Evolutionary conservation across 202 grass and related monocot species (phyloP), one percentile per base, ranked within the genome.

Genomic region (Sporobolus alterniflorus): DNA sequence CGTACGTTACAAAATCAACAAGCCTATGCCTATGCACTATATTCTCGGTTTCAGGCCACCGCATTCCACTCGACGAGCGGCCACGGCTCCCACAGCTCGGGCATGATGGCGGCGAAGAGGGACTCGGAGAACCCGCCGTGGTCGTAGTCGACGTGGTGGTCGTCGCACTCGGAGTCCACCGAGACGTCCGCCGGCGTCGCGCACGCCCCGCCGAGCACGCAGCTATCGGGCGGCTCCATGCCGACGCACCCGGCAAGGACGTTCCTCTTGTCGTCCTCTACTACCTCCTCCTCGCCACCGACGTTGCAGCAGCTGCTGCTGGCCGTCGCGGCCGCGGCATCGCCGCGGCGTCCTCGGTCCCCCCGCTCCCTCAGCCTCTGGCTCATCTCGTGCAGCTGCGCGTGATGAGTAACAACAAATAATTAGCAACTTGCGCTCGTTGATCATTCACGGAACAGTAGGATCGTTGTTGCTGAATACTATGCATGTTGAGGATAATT

Each of bases 31-130:
- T 65, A 73, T 10, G 66, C 59, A 51, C 69, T 32, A 41, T 25
- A n/a, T 33, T n/a, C 24, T 31, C 21, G 0, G 22, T 17, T 0
- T 87, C 80, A 87, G 60, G 84, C 89, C 24, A 90, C 84, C 46
- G 55, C 89, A 83, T 90, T 87, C 89, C 89, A 84, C 84, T 83
- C 89, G 6, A 87, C 5, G 6, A 79, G 80, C 74, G 84, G 84
- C 89, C 89, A 90, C 2, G 80, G 70, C 24, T 90, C 89, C 89
- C 89, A 90, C 9, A 90, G 75, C 80, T 90, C 89, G 28, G 80
- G 80, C 74, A 56, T 90, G 70, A 56, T 90, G 70, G 75, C 70
- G 70, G 75, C 70, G 70, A 84, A 84, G 80, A 87, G 83, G 54
- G 88, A 71, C 1, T 87, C 84, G 64, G 70, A 69, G 64, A 90